These are phyloP conservation scores for Globisporangium uncinulatum DNA, from an alignment of 352 stramenopile species.

Conservation along the genomic window DNA sequence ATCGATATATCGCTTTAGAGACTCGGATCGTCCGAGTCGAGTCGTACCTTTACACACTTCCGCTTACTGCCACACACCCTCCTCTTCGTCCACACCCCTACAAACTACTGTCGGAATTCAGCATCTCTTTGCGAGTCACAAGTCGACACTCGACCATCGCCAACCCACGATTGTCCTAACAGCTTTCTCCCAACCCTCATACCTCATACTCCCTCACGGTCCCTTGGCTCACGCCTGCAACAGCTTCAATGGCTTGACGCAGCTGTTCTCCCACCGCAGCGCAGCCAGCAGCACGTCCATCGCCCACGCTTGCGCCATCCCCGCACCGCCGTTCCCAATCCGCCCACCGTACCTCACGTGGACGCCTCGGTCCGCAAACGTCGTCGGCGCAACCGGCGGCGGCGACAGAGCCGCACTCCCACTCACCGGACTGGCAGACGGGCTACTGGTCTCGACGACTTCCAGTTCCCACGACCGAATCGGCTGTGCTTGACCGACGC, in stretches of 20 bases:
- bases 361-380: background rate
- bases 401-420: background rate
- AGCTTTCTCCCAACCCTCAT: too few species aligned
- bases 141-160: too few species aligned
- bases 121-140: too few species aligned
- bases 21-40: too few species aligned
- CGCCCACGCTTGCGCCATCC: constrained; percentile 26
- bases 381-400: background rate
- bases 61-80: too few species aligned
- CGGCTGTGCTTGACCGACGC: background rate
- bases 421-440: constrained; percentile 2
- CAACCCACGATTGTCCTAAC: too few species aligned
- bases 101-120: too few species aligned
- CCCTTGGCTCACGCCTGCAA: background rate
- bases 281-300: constrained; percentile 24
- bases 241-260: constrained; percentile 4
- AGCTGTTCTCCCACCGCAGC: constrained; percentile 26
- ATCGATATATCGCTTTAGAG: too few species aligned
- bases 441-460: background rate
- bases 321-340: constrained; percentile 13
- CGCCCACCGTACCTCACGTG: constrained; percentile 18
- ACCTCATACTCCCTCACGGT: background rate
- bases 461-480: constrained; percentile 7
- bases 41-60: too few species aligned
- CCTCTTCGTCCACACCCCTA: too few species aligned